These are phyloP conservation scores for Aspergillus fijiensis DNA, from an alignment of 2,329 filamentous ascomycete genomes.

Conservation along the genomic window DNA sequence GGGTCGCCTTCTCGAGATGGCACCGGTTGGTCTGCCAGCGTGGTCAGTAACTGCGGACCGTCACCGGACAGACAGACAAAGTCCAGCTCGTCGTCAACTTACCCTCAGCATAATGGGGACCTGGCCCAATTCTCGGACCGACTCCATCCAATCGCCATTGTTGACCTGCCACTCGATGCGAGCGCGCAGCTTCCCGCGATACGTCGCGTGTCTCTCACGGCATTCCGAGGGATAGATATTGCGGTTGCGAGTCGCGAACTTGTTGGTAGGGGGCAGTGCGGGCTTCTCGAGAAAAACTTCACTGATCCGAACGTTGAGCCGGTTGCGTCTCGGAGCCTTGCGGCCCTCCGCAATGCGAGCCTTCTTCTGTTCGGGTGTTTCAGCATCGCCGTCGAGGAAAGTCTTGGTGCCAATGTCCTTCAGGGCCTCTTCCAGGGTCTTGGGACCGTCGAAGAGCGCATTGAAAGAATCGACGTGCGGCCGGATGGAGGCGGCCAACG, in stretches of 20 bases:
- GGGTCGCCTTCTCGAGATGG: constrained; percentile 82
- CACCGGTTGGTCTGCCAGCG: constrained; percentile 73
- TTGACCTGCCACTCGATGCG: constrained; percentile 85
- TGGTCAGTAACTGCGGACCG: constrained; percentile 8
- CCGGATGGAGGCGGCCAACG: constrained; percentile 78
- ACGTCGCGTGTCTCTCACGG: constrained; percentile 88
- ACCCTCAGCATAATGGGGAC: constrained; percentile 93
- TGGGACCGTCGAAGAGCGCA: constrained; percentile 73
- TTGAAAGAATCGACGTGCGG: constrained; percentile 98
- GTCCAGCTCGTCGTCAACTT: constrained; percentile 30
- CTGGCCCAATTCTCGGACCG: constrained; percentile 80
- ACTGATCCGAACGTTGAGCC: constrained; percentile 73
- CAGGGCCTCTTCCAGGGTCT: constrained; percentile 71
- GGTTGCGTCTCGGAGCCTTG: constrained; percentile 63
- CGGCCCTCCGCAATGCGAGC: constrained; percentile 54
- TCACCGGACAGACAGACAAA: not conserved
- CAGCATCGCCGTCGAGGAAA: constrained; percentile 74
- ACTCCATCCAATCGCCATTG: constrained; percentile 77
- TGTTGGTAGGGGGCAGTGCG: constrained; percentile 75
- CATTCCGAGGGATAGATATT: constrained; percentile 91
- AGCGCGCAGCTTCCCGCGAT: constrained; percentile 80
- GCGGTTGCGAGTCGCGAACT: constrained; percentile 73
- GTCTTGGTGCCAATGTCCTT: constrained; percentile 87
- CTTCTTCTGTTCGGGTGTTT: constrained; percentile 40
- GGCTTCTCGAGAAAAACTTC: constrained; percentile 82